Percentiles rank a stretch among this genome's conserved stretches.
Evolutionary conservation across 192 early-diverging fungal species (phyloP).

Genomic region (Backusella westeae): DNA sequence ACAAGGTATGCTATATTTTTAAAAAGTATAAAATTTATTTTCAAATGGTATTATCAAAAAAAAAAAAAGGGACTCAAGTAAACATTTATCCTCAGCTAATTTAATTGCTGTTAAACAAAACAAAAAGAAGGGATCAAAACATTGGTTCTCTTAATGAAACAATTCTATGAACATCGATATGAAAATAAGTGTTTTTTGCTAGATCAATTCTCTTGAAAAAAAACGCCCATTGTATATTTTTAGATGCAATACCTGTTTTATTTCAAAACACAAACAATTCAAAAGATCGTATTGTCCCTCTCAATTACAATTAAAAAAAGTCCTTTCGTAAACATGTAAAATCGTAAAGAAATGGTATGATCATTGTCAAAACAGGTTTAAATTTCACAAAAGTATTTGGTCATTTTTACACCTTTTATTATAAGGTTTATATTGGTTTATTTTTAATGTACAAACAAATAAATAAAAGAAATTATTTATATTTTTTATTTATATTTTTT

Average conservation of each 20-base stretch:
- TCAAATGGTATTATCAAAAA: no score
- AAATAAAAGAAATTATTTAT: not conserved
- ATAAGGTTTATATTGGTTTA: not conserved
- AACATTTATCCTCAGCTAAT: no score
- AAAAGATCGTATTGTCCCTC: not conserved
- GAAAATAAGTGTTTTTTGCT: not conserved
- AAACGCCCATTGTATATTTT: not conserved
- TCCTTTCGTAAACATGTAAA: not conserved
- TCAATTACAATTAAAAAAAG: no score
- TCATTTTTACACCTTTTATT: not conserved
- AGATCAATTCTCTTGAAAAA: not conserved
- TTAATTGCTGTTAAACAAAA: not conserved
- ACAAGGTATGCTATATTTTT: no score
- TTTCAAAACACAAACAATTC: not conserved
- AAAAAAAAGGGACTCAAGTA: no score
- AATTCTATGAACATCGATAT: not conserved
- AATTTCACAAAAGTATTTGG: not conserved
- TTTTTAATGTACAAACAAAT: not conserved
- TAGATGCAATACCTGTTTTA: not conserved
- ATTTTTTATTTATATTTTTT: not conserved
- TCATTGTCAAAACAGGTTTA: not conserved
- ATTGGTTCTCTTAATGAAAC: not conserved
- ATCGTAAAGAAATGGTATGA: not conserved
- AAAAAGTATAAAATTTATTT: no score
- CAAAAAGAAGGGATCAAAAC: not conserved